phyloP scores from a whole-genome alignment of 2,329 filamentous ascomycete genomes.

The Epichloe uncinata region DNA sequence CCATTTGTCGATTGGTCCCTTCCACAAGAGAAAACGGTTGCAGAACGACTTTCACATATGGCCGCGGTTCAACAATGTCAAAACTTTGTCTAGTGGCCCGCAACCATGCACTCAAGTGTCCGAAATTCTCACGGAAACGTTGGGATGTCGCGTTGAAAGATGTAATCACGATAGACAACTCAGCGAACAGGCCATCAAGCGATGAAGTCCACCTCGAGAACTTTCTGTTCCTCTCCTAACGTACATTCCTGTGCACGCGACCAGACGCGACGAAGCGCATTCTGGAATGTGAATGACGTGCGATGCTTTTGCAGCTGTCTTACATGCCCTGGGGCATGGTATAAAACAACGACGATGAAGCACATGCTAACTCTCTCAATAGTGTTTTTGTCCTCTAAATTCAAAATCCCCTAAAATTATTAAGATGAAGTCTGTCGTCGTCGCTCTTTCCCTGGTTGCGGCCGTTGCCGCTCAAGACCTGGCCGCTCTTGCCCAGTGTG shows the following conservation, averaged over 20 bases:
- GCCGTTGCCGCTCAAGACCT: conserved; percentile 28
- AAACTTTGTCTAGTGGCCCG: neutral
- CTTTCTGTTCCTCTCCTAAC: no score
- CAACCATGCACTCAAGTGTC: neutral
- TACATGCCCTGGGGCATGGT: no score
- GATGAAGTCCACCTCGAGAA: neutral
- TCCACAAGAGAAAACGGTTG: no score
- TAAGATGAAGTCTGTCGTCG: conserved; percentile 38
- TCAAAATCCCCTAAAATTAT: conserved; percentile 2
- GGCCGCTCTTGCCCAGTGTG: conserved; percentile 33
- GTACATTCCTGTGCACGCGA: neutral
- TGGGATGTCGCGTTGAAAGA: neutral
- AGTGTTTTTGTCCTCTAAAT: neutral
- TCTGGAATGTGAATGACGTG: neutral
- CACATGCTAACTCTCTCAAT: neutral
- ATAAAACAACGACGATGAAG: no score
- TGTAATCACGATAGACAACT: neutral
- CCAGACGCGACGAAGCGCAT: neutral
- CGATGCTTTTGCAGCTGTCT: neutral
- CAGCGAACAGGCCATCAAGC: neutral
- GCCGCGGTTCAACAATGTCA: neutral
- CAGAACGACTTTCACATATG: neutral
- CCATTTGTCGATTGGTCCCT: no score
- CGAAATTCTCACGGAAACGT: neutral
- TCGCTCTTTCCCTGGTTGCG: conserved; percentile 28